A percentile compares a stretch with the other conserved stretches of the same genome.
These are phyloP conservation scores for Dendrobium catenatum DNA, from an alignment of 106 monocot genomes.

Conservation along the genomic window DNA sequence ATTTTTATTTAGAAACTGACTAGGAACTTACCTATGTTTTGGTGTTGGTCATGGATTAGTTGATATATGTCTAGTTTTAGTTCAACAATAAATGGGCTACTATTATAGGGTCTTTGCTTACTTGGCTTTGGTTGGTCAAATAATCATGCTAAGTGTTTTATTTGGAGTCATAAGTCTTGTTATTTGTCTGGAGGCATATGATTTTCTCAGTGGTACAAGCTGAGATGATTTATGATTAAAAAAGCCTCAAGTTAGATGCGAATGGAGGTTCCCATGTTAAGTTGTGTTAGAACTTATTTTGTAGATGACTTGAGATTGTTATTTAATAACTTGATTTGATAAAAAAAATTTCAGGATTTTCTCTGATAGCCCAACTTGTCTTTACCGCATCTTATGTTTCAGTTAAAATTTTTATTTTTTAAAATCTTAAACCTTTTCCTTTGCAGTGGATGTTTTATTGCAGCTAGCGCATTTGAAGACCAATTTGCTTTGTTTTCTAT, in stretches of 20 bases:
- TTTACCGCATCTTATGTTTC: background rate
- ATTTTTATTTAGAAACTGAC: no score
- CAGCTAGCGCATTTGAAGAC: constrained; percentile 83
- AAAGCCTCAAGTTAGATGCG: background rate
- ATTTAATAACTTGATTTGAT: background rate
- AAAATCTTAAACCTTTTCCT: background rate
- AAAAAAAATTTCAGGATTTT: background rate
- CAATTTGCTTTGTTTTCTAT: constrained; percentile 59
- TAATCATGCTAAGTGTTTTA: background rate
- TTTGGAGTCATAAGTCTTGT: background rate
- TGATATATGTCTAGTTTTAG: no score
- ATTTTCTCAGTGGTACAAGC: background rate
- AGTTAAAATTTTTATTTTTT: background rate
- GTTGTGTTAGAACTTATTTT: background rate
- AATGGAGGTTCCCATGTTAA: background rate
- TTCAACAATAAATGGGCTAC: background rate
- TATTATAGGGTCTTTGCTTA: background rate
- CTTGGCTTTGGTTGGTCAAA: background rate
- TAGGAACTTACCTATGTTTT: no score
- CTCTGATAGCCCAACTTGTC: background rate
- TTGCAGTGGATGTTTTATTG: constrained; percentile 77
- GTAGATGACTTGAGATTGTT: background rate
- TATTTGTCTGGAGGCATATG: background rate
- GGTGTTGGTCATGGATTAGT: no score
- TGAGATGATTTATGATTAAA: background rate